These are phyloP conservation scores for Pezicula neosporulosa DNA, from an alignment of 2,329 filamentous ascomycete genomes.

Conservation along the genomic window DNA sequence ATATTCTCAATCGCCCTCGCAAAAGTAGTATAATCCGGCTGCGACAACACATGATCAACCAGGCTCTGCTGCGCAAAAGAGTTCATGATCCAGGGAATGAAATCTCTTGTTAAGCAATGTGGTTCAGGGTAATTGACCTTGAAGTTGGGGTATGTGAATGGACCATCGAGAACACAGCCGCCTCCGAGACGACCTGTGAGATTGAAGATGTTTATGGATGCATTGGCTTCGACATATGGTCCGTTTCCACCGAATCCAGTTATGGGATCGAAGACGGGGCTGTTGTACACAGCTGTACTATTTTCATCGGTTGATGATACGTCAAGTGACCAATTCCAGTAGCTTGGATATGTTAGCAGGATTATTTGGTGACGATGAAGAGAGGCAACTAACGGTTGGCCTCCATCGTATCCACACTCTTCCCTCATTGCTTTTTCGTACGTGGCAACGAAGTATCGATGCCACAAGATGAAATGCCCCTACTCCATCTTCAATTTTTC, in stretches of 20 bases:
- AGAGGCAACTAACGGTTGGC: background rate
- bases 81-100: background rate
- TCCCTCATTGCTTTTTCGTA: constrained; percentile 34
- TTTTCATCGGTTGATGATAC: background rate
- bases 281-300: background rate
- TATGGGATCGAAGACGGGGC: background rate
- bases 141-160: background rate
- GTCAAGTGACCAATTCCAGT: background rate
- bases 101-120: background rate
- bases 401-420: constrained; percentile 31
- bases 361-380: too few species aligned
- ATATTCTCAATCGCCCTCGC: background rate
- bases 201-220: background rate
- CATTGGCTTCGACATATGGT: background rate
- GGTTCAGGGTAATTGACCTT: background rate
- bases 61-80: background rate
- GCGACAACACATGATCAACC: background rate
- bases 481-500: background rate
- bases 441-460: constrained; percentile 34
- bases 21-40: background rate
- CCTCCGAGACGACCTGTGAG: background rate
- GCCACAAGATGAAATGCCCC: constrained; percentile 34
- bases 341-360: background rate
- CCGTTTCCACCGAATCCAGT: background rate
- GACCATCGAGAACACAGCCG: background rate